A percentile compares a stretch with the other conserved stretches of the same genome.
phyloP scores from a whole-genome alignment of 257 asterid genomes.

The Asclepias syriaca region DNA sequence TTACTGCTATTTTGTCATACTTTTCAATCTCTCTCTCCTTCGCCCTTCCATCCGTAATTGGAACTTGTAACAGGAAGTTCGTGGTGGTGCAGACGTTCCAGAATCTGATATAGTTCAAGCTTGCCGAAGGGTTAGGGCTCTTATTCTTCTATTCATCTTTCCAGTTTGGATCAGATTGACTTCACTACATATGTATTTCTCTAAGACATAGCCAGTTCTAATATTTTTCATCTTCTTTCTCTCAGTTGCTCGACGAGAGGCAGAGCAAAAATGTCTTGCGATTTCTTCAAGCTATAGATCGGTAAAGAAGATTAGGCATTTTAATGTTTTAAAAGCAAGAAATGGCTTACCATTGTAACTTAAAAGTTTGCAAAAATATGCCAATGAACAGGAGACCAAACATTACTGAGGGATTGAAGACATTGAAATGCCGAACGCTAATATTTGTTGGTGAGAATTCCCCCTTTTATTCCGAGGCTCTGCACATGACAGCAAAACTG shows the following conservation, averaged over 20 bases:
- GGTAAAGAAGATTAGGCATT: conserved; percentile 31
- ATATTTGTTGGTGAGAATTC: conserved; percentile 83
- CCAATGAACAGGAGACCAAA: conserved; percentile 69
- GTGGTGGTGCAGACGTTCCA: conserved; percentile 58
- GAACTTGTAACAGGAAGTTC: conserved; percentile 58
- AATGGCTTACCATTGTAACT: not conserved
- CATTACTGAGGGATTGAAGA: conserved; percentile 58
- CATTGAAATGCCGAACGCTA: conserved; percentile 67
- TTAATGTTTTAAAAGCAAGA: not conserved
- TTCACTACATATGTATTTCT: not conserved
- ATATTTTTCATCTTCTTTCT: conserved; percentile 7
- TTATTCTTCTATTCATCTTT: conserved; percentile 12
- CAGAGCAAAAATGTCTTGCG: conserved; percentile 69
- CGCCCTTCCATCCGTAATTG: not conserved
- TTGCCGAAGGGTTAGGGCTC: conserved; percentile 75
- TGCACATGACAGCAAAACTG: conserved; percentile 62
- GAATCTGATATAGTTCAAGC: conserved; percentile 93
- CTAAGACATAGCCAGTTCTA: not conserved
- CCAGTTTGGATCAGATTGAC: not conserved
- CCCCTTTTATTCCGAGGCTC: conserved; percentile 70
- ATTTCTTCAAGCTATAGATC: conserved; percentile 72
- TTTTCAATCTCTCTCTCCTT: not conserved
- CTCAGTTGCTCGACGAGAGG: conserved; percentile 87
- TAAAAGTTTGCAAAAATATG: conserved; percentile 9
- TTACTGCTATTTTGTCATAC: not conserved